A percentile compares a stretch with the other conserved stretches of the same genome.
These are phyloP conservation scores for Neotropicomus parvogracilis DNA, from an alignment of 1,284 basidiomycete genomes.

Conservation along the genomic window DNA sequence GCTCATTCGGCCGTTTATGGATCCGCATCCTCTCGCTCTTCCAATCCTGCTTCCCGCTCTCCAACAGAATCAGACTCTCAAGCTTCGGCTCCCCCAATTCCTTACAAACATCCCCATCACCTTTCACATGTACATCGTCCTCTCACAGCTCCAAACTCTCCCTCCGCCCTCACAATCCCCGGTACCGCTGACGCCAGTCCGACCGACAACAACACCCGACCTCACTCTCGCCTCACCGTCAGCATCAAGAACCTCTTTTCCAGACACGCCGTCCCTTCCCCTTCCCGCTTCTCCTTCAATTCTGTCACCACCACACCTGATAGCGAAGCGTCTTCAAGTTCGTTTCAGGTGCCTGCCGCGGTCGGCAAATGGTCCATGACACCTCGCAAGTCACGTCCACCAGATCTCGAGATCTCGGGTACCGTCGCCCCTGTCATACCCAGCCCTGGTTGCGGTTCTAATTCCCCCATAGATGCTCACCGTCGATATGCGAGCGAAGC, in stretches of 20 bases:
- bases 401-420: conserved; percentile 26
- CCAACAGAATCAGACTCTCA: conserved; percentile 19
- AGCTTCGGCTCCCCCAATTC: not conserved
- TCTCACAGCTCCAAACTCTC: conserved; percentile 14
- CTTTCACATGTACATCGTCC: conserved; percentile 13
- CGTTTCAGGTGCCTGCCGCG: conserved; percentile 9
- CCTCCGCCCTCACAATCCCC: not conserved
- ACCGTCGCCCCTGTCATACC: conserved; percentile 1
- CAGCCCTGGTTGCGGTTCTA: conserved; percentile 1
- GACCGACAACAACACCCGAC: conserved; percentile 13
- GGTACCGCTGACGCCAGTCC: not conserved
- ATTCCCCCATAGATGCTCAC: conserved; percentile 15
- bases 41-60: conserved; percentile 17
- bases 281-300: conserved; percentile 24
- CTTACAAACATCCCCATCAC: not conserved
- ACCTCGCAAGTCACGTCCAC: conserved; percentile 21
- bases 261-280: conserved; percentile 18
- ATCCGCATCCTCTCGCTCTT: conserved; percentile 17
- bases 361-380: conserved; percentile 15
- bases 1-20: conserved; percentile 13
- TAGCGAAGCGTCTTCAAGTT: conserved; percentile 9
- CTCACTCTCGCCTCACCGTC: conserved; percentile 24
- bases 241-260: conserved; percentile 29
- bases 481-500: conserved; percentile 22
- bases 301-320: conserved; percentile 12